These are phyloP conservation scores for Thymus quinquecostatus DNA, from an alignment of 257 asterid species.

Conservation along the genomic window DNA sequence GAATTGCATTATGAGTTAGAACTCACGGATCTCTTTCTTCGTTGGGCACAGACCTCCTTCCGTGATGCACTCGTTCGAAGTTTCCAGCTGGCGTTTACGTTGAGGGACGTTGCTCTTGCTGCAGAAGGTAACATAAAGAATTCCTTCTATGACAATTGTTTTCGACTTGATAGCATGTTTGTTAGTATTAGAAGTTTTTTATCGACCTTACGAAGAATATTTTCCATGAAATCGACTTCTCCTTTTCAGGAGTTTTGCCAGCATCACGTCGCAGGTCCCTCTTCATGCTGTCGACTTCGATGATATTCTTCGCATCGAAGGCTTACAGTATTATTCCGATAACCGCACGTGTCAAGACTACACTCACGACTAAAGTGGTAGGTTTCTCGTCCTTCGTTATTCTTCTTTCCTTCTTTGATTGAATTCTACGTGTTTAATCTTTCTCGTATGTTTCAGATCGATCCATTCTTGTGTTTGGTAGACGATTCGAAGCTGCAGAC, in stretches of 20 bases:
- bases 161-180: not conserved
- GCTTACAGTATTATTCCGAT: constrained; percentile 77
- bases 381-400: constrained; percentile 31
- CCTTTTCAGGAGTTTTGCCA: constrained; percentile 68
- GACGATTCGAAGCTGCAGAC: constrained; percentile 85
- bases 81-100: constrained; percentile 88
- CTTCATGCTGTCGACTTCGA: constrained; percentile 73
- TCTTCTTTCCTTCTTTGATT: not conserved
- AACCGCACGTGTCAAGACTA: constrained; percentile 53
- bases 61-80: constrained; percentile 75
- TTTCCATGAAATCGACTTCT: not conserved
- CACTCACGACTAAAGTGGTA: constrained; percentile 58
- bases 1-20: not conserved
- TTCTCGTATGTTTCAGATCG: constrained; percentile 63
- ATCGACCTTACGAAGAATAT: not conserved
- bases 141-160: not conserved
- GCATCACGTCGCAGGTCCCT: constrained; percentile 94
- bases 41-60: constrained; percentile 68
- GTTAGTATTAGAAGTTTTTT: not conserved
- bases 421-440: not conserved
- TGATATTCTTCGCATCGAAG: constrained; percentile 85
- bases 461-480: constrained; percentile 82
- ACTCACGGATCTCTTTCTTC: constrained; percentile 9
- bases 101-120: constrained; percentile 61
- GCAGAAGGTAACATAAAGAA: constrained; percentile 57